Conservation (phyloP, 768 basidiomycete species). For the Naganishia antarctica region DNA sequence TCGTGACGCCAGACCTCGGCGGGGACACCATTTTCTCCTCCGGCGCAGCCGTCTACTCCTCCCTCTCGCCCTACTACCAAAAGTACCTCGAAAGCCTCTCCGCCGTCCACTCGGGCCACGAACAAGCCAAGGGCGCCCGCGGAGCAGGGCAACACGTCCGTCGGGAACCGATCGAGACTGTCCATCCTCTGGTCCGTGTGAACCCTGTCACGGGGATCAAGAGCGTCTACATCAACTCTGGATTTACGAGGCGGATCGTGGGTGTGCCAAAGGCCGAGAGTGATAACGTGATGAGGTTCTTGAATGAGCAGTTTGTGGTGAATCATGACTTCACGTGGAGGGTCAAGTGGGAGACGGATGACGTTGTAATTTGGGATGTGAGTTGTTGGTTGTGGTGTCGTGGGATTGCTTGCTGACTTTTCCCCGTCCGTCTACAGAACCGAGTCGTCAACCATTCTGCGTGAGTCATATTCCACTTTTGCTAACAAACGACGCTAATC, state of each 20-base stretch:
- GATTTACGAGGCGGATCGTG: conserved; percentile 73
- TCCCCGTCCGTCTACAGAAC: no score
- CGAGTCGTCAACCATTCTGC: conserved; percentile 71
- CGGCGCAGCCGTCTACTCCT: conserved; percentile 79
- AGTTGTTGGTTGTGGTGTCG: no score
- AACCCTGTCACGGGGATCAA: conserved; percentile 75
- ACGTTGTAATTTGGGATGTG: conserved; percentile 58
- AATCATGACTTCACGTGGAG: conserved; percentile 58
- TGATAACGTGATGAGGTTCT: conserved; percentile 65
- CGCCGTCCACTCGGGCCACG: conserved; percentile 71
- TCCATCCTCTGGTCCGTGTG: conserved; percentile 77
- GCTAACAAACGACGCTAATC: not conserved
- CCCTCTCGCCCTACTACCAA: conserved; percentile 68
- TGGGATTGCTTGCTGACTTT: no score
- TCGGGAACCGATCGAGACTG: conserved; percentile 53
- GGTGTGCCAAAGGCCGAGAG: conserved; percentile 76
- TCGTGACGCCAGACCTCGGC: conserved; percentile 65
- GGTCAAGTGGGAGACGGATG: conserved; percentile 65
- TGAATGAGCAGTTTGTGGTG: conserved; percentile 66
- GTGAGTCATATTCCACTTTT: conserved; percentile 50
- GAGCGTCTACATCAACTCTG: conserved; percentile 71
- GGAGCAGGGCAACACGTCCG: conserved; percentile 67
- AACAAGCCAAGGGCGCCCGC: conserved; percentile 69
- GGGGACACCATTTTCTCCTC: conserved; percentile 80
- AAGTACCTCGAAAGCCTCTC: conserved; percentile 67